Evolutionary conservation across 2,329 filamentous ascomycete genomes (phyloP).

Genomic region (Elsinoe perseae): DNA sequence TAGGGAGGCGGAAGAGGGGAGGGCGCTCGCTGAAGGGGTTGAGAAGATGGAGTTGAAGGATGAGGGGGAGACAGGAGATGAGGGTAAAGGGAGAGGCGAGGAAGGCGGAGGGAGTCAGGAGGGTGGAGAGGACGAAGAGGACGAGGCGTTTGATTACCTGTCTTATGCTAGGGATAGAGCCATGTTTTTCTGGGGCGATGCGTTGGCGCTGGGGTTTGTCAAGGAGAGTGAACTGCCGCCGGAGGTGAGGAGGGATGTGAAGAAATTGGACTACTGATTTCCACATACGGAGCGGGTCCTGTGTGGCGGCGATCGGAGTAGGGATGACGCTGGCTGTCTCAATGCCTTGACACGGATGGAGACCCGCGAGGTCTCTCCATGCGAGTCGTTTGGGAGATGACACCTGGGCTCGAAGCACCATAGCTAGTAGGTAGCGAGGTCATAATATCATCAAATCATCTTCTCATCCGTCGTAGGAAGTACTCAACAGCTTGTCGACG

Average conservation of each 20-base stretch:
- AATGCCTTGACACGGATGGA: too few species aligned
- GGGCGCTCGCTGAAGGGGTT: slow-evolving; percentile 35
- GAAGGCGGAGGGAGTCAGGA: slow-evolving; percentile 17
- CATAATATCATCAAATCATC: too few species aligned
- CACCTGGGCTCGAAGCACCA: too few species aligned
- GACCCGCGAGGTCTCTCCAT: too few species aligned
- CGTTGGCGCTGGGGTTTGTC: slow-evolving; percentile 67
- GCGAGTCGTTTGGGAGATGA: too few species aligned
- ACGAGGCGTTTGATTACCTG: slow-evolving; percentile 86
- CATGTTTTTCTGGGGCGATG: slow-evolving; percentile 91
- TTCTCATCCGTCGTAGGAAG: too few species aligned
- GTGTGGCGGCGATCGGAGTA: too few species aligned
- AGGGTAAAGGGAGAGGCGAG: slow-evolving; percentile 20
- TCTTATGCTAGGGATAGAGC: slow-evolving; percentile 84
- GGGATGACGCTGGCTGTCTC: too few species aligned
- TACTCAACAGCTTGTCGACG: too few species aligned
- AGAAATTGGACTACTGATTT: slow-evolving; percentile 57
- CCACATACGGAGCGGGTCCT: too few species aligned
- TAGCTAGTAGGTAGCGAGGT: too few species aligned
- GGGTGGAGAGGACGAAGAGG: slow-evolving; percentile 48
- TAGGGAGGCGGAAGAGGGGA: slow-evolving; percentile 43
- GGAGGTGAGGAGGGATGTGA: slow-evolving; percentile 56
- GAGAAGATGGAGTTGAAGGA: background rate
- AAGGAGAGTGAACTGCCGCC: slow-evolving; percentile 67
- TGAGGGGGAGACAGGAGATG: background rate